Base-by-base conservation (phyloP, 208 protist genomes). In the Wallacemonas collosoma region DNA sequence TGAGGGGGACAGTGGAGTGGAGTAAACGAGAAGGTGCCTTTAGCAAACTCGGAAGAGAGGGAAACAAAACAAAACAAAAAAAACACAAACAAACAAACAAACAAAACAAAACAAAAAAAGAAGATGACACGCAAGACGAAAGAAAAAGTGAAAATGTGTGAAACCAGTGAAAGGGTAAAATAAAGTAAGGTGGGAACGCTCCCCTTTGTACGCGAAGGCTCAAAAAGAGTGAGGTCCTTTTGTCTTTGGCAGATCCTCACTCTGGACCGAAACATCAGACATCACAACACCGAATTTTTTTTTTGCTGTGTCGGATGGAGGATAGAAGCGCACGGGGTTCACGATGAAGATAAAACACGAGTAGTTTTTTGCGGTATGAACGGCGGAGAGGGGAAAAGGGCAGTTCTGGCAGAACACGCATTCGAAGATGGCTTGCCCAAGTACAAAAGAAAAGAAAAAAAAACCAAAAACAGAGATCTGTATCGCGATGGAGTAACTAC, bases 401-500 rank as follows among this genome's bases (percentile, higher is more conserved):
- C 0, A 26, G 26, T 26, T 26, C 26, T 26, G 26, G 26, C 26
- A 26, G 26, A 26, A 26, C 26, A 26, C 26, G 26, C 26, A 26
- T 26, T 26, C 26, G 26, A 26, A 26, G 26, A 26, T 26, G 26
- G 26, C 26, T 26, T 26, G 26, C 26, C 26, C 26, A 26, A 26
- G 3, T 2, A 36, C n/a, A 70, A 68, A 2, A 68, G 1, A 63
- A 62, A 69, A 79, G 40, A 38, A 62, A 44, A 48, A 47, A 2
- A 47, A 15, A 62, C 3, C 15, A 71, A 71, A 63, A 57, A 55
- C 14, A 70, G 56, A 7, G 11, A 45, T 63, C 2, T 2, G n/a
- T 38, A 40, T 41, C 17, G 4, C 2, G 2, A 48, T 36, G 41
- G 9, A 7, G 26, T 17, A 26, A 17, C 35, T 50, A 2, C 44